These are phyloP conservation scores for Talaromyces piceae DNA, from an alignment of 2,329 filamentous ascomycete species.

Conservation along the genomic window DNA sequence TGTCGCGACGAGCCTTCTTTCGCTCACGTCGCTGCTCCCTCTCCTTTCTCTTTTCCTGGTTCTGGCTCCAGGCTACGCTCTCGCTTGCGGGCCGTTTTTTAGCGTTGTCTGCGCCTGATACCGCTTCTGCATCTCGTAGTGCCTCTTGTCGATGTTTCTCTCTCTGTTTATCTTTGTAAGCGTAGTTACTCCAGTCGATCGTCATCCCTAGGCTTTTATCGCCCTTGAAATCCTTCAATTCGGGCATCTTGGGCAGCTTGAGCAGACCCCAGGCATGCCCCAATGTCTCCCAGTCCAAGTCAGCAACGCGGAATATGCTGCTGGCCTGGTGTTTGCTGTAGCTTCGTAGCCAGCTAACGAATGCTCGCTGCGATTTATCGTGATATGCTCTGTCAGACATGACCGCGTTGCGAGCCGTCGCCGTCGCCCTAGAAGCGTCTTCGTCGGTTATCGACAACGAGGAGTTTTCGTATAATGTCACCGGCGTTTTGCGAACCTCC, in stretches of 20 bases:
- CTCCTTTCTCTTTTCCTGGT: conserved; percentile 58
- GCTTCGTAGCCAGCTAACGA: conserved; percentile 86
- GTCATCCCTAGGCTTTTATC: conserved; percentile 54
- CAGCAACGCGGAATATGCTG: conserved; percentile 77
- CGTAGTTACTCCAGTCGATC: conserved; percentile 57
- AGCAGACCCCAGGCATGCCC: conserved; percentile 80
- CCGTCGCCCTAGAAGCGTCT: conserved; percentile 52
- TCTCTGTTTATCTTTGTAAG: conserved; percentile 64
- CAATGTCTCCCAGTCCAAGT: conserved; percentile 78
- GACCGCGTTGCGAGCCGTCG: conserved; percentile 53
- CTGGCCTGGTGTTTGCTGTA: conserved; percentile 87
- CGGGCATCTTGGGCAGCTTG: conserved; percentile 87
- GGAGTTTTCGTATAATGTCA: conserved; percentile 55
- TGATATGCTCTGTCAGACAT: conserved; percentile 60
- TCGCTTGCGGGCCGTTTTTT: conserved; percentile 50
- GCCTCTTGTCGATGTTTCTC: conserved; percentile 58
- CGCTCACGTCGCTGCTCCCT: conserved; percentile 57
- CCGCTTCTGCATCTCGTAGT: conserved; percentile 44
- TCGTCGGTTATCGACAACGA: conserved; percentile 50
- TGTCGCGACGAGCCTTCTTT: conserved; percentile 57
- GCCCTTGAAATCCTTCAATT: conserved; percentile 66
- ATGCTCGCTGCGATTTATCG: conserved; percentile 83
- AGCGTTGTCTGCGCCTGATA: conserved; percentile 32
- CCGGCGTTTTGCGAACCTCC: conserved; percentile 78
- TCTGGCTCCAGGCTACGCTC: conserved; percentile 66